These are phyloP conservation scores for Mortierella alpina DNA, from an alignment of 192 early-diverging fungal species.

Conservation along the genomic window DNA sequence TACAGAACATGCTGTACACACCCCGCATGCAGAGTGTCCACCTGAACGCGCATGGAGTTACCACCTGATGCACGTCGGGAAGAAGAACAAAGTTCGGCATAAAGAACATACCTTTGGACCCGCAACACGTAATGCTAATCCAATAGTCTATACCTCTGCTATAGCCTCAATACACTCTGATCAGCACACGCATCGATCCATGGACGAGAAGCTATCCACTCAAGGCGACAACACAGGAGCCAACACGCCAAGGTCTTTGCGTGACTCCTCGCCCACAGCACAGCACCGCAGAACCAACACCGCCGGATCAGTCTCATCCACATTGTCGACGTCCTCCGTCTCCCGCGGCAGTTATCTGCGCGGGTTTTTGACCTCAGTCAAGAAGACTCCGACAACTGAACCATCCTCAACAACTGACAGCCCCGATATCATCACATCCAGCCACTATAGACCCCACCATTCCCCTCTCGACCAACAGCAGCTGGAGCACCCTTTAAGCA, in stretches of 20 bases:
- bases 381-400: not conserved
- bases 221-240: not conserved
- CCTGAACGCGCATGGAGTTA: too few species aligned
- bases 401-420: not conserved
- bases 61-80: too few species aligned
- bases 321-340: conserved; percentile 2
- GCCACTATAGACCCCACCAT: not conserved
- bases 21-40: too few species aligned
- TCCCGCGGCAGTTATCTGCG: conserved; percentile 21
- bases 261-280: conserved; percentile 5
- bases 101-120: too few species aligned
- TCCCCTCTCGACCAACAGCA: conserved; percentile 5
- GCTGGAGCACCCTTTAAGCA: not conserved
- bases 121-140: too few species aligned
- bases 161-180: not conserved
- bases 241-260: not conserved
- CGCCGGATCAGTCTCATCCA: conserved; percentile 12
- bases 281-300: conserved; percentile 12
- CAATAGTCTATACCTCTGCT: too few species aligned
- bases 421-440: conserved; percentile 8
- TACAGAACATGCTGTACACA: too few species aligned
- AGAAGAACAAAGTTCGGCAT: too few species aligned
- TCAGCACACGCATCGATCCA: not conserved
- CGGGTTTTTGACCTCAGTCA: conserved; percentile 23
- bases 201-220: not conserved